These are phyloP conservation scores for Metschnikowia lochheadii DNA, from an alignment of 805 yeast species.

Conservation along the genomic window DNA sequence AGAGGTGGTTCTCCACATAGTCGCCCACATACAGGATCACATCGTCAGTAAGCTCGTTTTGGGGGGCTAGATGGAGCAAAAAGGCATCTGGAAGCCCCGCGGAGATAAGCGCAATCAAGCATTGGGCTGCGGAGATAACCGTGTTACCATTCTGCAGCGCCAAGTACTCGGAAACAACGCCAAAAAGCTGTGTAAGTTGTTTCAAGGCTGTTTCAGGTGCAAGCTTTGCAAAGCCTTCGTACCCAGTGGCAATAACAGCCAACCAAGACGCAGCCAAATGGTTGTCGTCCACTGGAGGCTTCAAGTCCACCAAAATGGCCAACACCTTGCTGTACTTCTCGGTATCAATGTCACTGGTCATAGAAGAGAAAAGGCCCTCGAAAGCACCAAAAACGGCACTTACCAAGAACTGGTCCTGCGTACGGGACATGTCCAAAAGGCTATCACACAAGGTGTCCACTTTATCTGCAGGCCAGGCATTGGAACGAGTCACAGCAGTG, in stretches of 20 bases:
- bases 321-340: constrained; percentile 62
- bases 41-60: constrained; percentile 51
- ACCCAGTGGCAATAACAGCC: constrained; percentile 87
- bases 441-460: constrained; percentile 73
- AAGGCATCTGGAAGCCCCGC: constrained; percentile 60
- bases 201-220: constrained; percentile 44
- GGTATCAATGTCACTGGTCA: constrained; percentile 55
- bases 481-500: constrained; percentile 63
- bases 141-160: constrained; percentile 62
- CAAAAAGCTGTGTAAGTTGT: constrained; percentile 47
- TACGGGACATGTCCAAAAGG: constrained; percentile 69
- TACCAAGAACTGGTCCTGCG: constrained; percentile 82
- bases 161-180: constrained; percentile 60
- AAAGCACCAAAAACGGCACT: constrained; percentile 79
- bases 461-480: constrained; percentile 76
- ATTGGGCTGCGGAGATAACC: constrained; percentile 75
- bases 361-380: constrained; percentile 69
- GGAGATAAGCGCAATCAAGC: constrained; percentile 72
- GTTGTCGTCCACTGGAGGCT: constrained; percentile 77
- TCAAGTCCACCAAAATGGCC: constrained; percentile 69
- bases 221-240: constrained; percentile 34
- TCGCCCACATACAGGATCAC: constrained; percentile 50
- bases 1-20: constrained; percentile 49
- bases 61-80: constrained; percentile 48
- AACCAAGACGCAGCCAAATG: constrained; percentile 93